Evolutionary conservation across 192 early-diverging fungal species (phyloP), one percentile per base, ranked within the genome.

Genomic region (Fimicolochytrium jonesii): DNA sequence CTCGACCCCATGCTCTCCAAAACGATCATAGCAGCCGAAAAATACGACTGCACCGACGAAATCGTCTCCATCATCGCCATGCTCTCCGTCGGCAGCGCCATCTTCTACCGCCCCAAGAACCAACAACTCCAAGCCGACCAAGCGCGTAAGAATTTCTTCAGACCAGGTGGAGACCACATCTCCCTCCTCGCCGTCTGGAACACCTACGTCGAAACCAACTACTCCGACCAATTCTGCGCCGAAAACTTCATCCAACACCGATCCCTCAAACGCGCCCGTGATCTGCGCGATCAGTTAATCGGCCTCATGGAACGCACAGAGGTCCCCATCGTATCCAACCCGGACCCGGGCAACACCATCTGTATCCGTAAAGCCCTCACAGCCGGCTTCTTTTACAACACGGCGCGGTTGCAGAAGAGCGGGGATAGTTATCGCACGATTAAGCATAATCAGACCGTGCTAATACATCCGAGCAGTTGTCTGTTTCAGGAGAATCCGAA

Each of bases 191-290:
- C 89, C 29, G 84, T 99, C 45, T 99, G 97, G 97, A 86, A 93
- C 59, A 39, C 81, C 51, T 84, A 69, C 66, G 79, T 81, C 26
- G 82, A 84, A 54, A 90, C 92, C 5, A 89, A 91, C 51, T 99
- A 90, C 71, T 92, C 90, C 46, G 88, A 88, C 66, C 82, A 88
- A 56, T 99, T 94, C 94, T 99, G 96, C 75, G 88, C 88, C 68
- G 96, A 99, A 64, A 97, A 99, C 70, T 99, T 89, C 77, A 87
- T 99, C 53, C 93, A 97, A 66, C 84, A 92, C 58, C 79, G 90
- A 18, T 89, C 94, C 28, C 86, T 99, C 84, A 87, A 87, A 31
- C 81, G 91, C 17, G 94, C 90, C 2, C 84, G 91, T 56, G 92
- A 95, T 68, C 81, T 99, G 22, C 86, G 96, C 2, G 94, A 99